Evolutionary conservation across 164 flowering plant species (phyloP).

Genomic region (Magnolia kwangsiensis): DNA sequence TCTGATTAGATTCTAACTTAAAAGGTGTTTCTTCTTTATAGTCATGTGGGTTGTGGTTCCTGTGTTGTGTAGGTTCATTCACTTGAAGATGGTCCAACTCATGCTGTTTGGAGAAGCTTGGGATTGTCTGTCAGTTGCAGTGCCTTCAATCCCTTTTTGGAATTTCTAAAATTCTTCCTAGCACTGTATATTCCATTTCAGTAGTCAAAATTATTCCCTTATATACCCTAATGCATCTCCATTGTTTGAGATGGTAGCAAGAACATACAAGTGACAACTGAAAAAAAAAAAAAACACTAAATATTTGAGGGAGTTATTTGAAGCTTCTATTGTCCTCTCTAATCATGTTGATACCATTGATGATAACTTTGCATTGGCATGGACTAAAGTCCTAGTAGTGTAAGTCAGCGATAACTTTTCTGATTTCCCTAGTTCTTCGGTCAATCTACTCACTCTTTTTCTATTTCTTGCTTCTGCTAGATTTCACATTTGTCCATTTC

Average conservation of each 20-base stretch:
- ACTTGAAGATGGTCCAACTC: constrained; percentile 72
- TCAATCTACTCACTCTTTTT: too few species aligned
- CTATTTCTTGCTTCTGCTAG: too few species aligned
- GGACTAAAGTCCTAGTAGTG: too few species aligned
- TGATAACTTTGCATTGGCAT: background rate
- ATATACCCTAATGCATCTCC: background rate
- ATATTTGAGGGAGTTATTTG: background rate
- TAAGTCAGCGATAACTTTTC: too few species aligned
- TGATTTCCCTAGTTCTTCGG: too few species aligned
- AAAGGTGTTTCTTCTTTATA: background rate
- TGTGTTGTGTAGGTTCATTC: constrained; percentile 60
- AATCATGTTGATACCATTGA: background rate
- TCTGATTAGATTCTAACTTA: background rate
- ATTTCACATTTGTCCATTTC: background rate
- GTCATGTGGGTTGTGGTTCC: background rate
- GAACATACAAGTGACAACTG: background rate
- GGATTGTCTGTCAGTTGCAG: constrained; percentile 16
- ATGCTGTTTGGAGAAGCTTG: constrained; percentile 55
- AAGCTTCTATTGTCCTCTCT: background rate
- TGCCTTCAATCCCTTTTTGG: background rate
- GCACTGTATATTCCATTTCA: background rate
- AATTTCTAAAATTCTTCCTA: background rate
- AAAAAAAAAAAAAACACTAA: background rate
- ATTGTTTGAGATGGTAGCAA: background rate
- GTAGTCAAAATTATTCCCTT: background rate